Evolutionary conservation across 306 rosid genomes (phyloP).

Genomic region (Gillenia trifoliata): DNA sequence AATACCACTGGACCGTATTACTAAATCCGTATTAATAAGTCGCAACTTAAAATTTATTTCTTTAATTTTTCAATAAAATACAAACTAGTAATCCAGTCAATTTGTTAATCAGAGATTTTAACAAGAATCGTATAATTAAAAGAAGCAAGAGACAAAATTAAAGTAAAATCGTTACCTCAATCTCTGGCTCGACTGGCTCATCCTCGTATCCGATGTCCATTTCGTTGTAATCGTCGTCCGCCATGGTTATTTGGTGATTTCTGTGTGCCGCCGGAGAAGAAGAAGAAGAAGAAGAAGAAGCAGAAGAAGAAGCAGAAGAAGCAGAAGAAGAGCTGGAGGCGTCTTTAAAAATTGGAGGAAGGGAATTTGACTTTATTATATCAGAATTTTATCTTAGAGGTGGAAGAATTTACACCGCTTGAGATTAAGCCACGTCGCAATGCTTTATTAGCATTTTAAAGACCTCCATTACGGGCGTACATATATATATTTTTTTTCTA

Average conservation of each 20-base stretch:
- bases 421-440: not conserved
- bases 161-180: conserved; percentile 46
- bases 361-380: not conserved
- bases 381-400: not conserved
- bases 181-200: conserved; percentile 83
- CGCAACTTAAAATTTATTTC: no score
- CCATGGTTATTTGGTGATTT: conserved; percentile 22
- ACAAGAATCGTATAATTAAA: not conserved
- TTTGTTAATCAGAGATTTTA: not conserved
- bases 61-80: not conserved
- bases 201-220: conserved; percentile 60
- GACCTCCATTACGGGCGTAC: no score
- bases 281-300: not conserved
- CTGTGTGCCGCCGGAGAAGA: not conserved
- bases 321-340: not conserved
- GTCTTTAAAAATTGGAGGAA: not conserved
- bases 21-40: no score
- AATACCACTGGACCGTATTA: no score
- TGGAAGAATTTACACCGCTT: not conserved
- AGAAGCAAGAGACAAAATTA: not conserved
- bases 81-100: not conserved
- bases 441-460: no score
- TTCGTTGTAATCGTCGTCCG: conserved; percentile 45
- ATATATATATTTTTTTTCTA: no score
- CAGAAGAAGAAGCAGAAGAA: not conserved